Conservation (phyloP, 345 rosid genomes). For the Trapa incisa region DNA sequence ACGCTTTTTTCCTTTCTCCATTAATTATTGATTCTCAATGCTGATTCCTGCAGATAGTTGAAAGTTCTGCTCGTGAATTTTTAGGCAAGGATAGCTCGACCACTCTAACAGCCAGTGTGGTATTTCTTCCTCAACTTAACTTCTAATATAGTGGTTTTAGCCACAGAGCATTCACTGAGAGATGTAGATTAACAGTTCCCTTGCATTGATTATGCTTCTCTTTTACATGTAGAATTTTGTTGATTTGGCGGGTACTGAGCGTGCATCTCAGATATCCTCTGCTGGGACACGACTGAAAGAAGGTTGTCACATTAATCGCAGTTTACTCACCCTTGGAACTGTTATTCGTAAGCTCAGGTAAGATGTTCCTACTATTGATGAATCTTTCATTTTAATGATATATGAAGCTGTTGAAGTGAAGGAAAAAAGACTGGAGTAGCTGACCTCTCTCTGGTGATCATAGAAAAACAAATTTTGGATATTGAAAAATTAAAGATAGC, state of each 20-base stretch:
- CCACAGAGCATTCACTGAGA: neutral
- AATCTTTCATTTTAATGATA: too few relatives aligned
- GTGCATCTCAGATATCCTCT: conserved; percentile 86
- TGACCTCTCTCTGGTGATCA: too few relatives aligned
- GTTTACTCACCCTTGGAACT: conserved; percentile 85
- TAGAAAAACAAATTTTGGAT: too few relatives aligned
- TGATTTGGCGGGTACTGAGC: conserved; percentile 97
- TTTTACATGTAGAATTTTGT: conserved; percentile 56
- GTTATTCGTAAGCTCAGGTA: conserved; percentile 96
- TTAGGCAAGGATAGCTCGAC: conserved; percentile 85
- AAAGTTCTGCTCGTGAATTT: conserved; percentile 92
- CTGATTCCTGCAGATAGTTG: conserved; percentile 50
- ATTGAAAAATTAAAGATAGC: neutral
- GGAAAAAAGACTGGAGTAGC: too few relatives aligned
- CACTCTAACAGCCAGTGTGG: conserved; percentile 88
- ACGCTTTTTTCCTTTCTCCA: neutral
- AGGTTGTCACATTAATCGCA: conserved; percentile 95
- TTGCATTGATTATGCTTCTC: neutral
- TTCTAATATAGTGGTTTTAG: neutral
- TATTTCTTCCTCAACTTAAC: conserved; percentile 15
- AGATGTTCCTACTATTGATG: neutral
- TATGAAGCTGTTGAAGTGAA: too few relatives aligned
- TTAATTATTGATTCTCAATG: neutral
- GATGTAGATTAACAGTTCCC: neutral
- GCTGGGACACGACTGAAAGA: conserved; percentile 88